Conservation (phyloP, 768 basidiomycete species). For the Russula abietina region DNA sequence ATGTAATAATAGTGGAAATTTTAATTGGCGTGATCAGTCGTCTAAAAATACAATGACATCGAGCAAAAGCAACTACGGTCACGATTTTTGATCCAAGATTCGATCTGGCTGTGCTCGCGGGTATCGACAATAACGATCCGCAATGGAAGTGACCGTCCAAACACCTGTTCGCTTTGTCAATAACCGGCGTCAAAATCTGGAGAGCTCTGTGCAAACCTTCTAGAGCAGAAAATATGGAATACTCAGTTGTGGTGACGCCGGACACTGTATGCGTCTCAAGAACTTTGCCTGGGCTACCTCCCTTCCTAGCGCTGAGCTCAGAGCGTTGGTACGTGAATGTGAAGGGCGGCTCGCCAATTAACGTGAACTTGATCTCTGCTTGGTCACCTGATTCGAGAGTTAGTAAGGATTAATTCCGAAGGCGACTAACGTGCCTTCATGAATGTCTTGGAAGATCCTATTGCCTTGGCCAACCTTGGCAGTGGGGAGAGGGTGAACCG, state of each 20-base stretch:
- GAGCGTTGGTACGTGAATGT: constrained; percentile 91
- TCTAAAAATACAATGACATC: constrained; percentile 22
- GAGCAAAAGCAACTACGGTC: constrained; percentile 18
- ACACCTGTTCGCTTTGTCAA: constrained; percentile 47
- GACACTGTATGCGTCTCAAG: constrained; percentile 90
- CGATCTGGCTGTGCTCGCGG: constrained; percentile 62
- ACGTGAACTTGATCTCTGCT: constrained; percentile 87
- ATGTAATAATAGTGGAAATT: constrained; percentile 16
- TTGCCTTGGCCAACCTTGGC: constrained; percentile 87
- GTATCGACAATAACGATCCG: constrained; percentile 86
- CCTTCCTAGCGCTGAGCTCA: constrained; percentile 62
- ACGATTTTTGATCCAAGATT: constrained; percentile 33
- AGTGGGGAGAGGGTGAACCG: constrained; percentile 77
- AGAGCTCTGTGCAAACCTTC: constrained; percentile 58
- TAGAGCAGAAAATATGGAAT: constrained; percentile 86
- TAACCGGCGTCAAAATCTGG: neutral
- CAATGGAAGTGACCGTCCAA: constrained; percentile 89
- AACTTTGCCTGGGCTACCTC: constrained; percentile 66
- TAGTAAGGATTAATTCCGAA: neutral
- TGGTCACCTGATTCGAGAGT: constrained; percentile 65
- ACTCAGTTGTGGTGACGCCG: constrained; percentile 63
- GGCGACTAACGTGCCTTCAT: constrained; percentile 56
- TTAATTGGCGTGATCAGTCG: constrained; percentile 9
- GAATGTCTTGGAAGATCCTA: constrained; percentile 74
- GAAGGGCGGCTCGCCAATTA: constrained; percentile 91